Percentiles rank a stretch among this genome's conserved stretches.
These are phyloP conservation scores for Podaxis sp. DNA, from an alignment of 768 basidiomycete species.

Conservation along the genomic window DNA sequence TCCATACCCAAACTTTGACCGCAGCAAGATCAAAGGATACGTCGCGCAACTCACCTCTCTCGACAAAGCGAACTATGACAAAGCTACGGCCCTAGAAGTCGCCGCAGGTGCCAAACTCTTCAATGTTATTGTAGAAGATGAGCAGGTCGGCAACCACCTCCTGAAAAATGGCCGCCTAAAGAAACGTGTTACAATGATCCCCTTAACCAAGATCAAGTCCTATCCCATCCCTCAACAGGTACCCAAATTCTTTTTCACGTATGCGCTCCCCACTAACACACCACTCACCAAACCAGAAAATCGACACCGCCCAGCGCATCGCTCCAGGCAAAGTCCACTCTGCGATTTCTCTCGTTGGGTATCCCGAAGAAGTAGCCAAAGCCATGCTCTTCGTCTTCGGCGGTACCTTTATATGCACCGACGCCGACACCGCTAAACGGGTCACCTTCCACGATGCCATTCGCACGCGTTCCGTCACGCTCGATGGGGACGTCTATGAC, in stretches of 20 bases:
- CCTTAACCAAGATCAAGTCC: conserved; percentile 86
- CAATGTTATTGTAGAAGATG: conserved; percentile 93
- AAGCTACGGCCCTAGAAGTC: conserved; percentile 90
- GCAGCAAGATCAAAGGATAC: conserved; percentile 84
- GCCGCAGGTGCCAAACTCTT: conserved; percentile 87
- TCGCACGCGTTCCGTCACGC: conserved; percentile 81
- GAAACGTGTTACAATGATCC: conserved; percentile 92
- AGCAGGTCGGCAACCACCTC: conserved; percentile 83
- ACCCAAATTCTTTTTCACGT: conserved; percentile 24
- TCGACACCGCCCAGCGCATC: conserved; percentile 66
- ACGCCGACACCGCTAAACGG: conserved; percentile 80
- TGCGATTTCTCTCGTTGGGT: conserved; percentile 88
- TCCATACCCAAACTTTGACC: conserved; percentile 81
- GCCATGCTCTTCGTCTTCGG: conserved; percentile 96
- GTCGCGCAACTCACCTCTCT: conserved; percentile 84
- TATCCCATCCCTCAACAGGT: conserved; percentile 45
- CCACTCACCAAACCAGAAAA: conserved; percentile 54
- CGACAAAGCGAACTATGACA: conserved; percentile 64
- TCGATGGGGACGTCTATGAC: conserved; percentile 95
- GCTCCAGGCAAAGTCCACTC: conserved; percentile 81
- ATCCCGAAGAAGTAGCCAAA: conserved; percentile 74
- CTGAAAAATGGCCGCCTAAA: conserved; percentile 72
- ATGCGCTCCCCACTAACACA: background rate
- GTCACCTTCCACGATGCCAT: conserved; percentile 80
- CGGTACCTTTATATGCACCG: conserved; percentile 88